phyloP scores from a whole-genome alignment of 1,139 yeast species.

The Pichia sp. region DNA sequence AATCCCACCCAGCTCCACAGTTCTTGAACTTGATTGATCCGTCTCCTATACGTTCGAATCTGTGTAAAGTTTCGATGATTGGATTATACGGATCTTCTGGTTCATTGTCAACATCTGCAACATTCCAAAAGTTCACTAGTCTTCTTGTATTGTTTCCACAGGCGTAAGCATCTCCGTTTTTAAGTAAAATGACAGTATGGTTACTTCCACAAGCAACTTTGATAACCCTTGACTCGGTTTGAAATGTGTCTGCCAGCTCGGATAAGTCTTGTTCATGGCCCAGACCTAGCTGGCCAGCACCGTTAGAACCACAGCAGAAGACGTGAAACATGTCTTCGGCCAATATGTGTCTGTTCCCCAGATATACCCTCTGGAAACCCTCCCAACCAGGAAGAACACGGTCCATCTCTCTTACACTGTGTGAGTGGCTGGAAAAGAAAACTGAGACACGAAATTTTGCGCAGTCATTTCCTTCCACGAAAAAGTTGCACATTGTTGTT shows the following conservation, averaged over 20 bases:
- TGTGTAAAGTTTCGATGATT: not conserved
- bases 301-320: conserved; percentile 80
- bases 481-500: too few species aligned
- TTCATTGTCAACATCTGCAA: not conserved
- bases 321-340: conserved; percentile 34
- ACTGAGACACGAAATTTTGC: too few species aligned
- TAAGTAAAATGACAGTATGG: conserved; percentile 65
- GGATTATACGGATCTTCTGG: not conserved
- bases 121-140: not conserved
- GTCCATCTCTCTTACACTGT: too few species aligned
- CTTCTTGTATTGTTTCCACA: conserved; percentile 42
- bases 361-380: too few species aligned
- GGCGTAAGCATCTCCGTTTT: conserved; percentile 51
- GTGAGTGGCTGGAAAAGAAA: too few species aligned
- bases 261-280: conserved; percentile 52
- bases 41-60: not conserved
- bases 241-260: conserved; percentile 29
- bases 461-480: too few species aligned
- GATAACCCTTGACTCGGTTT: conserved; percentile 29
- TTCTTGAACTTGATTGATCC: not conserved
- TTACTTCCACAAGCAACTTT: conserved; percentile 80
- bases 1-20: conserved; percentile 13
- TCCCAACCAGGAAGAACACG: too few species aligned
- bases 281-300: conserved; percentile 71
- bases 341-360: too few species aligned